Base-by-base conservation (phyloP, 1,284 basidiomycete species). In the Lentinus polychrous region DNA sequence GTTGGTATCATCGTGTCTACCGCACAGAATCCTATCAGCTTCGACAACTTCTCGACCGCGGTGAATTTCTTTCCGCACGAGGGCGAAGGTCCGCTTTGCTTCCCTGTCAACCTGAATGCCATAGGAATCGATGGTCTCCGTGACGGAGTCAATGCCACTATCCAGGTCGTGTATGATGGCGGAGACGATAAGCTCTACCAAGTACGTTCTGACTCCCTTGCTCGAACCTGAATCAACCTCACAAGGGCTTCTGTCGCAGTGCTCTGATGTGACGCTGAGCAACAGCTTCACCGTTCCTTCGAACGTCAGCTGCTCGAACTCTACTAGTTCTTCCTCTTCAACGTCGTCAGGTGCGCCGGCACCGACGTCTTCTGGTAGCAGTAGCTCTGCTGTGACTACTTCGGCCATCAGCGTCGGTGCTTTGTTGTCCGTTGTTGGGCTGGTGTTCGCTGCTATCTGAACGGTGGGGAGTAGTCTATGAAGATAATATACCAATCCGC, bases 201-300 rank as follows among this genome's bases (percentile, higher is more conserved):
- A 66, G 77, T 74, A 55, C 36, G 66, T 57, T 44, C 11, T 14
- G n/a, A n/a, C n/a, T 33, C 10, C 14, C 17, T 42, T 20, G 14
- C 14, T 3, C 15, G 4, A 18, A 14, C 23, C 14, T 42, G 23
- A 14, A 46, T 53, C 8, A 42, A 34, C 27, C 27, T 27, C 5
- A 27, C 27, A 10, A 10, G 10, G 4, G 4, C 10, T 27, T 27
- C 10, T 10, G 10, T 20, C 33, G 2, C 51, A 85, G 80, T 90
- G 86, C 60, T 73, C 86, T 40, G 86, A 91, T 64, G 63, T 91
- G 46, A 78, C 81, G 6, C 69, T 91, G 24, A 71, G 77, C 37
- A 74, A 68, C 44, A 71, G 66, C 56, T 71, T 70, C 54, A 70
- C 66, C 8, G 66, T 63, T n/a, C 59, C 63, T 6, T 54, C 56